A percentile compares a stretch with the other conserved stretches of the same genome.
These are phyloP conservation scores for Pneumocystis oryctolagi DNA, from an alignment of 1,139 yeast genomes.

Conservation along the genomic window DNA sequence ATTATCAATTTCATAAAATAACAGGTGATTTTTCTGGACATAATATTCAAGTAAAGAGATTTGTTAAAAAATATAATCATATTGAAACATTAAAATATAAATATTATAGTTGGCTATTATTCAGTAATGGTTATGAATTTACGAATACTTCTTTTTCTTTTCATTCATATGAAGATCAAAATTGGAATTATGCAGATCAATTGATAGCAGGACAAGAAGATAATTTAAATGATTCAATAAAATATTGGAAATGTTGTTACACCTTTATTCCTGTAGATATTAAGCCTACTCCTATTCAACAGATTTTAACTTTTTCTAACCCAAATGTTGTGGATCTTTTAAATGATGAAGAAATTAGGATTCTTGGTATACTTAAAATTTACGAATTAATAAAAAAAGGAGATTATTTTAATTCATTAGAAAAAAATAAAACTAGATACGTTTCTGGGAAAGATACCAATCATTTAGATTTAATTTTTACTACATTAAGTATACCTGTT, in stretches of 20 bases:
- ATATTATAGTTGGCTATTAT: slow-evolving; percentile 9
- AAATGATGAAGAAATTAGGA: slow-evolving; percentile 65
- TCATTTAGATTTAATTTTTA: slow-evolving; percentile 64
- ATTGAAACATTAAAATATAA: slow-evolving; percentile 9
- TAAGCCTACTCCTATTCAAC: slow-evolving; percentile 27
- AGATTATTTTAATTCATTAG: slow-evolving; percentile 34
- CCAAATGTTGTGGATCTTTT: slow-evolving; percentile 41
- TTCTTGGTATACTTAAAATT: slow-evolving; percentile 70
- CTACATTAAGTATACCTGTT: slow-evolving; percentile 69
- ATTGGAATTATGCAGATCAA: slow-evolving; percentile 90
- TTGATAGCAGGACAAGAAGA: slow-evolving; percentile 80
- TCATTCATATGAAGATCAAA: slow-evolving; percentile 28
- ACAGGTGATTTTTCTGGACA: slow-evolving; percentile 35
- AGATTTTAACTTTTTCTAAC: not conserved
- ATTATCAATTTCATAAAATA: slow-evolving; percentile 65
- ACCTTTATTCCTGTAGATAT: slow-evolving; percentile 57
- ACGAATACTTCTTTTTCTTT: slow-evolving; percentile 12
- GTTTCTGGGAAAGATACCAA: slow-evolving; percentile 34
- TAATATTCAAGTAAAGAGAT: slow-evolving; percentile 12
- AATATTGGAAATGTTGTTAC: slow-evolving; percentile 58
- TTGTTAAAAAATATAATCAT: slow-evolving; percentile 6
- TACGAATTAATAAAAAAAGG: slow-evolving; percentile 54
- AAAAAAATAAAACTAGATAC: slow-evolving; percentile 23
- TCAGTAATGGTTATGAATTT: slow-evolving; percentile 20
- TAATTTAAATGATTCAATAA: slow-evolving; percentile 39